Base-by-base conservation (phyloP, 1,284 basidiomycete species). In the Schizophyllum amplum region DNA sequence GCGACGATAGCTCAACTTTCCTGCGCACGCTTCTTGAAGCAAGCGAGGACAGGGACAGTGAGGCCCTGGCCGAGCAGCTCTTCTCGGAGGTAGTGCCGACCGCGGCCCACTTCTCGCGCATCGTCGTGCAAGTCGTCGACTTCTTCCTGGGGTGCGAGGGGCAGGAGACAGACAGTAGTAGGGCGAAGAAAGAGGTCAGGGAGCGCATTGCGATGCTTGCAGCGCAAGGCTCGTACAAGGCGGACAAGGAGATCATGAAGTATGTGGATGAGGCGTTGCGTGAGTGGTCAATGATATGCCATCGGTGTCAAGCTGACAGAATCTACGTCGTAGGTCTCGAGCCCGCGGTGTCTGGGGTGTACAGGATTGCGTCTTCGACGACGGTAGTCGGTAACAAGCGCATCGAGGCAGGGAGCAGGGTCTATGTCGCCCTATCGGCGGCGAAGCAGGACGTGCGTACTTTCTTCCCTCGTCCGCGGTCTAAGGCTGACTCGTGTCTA, bases 41-140 rank as follows among this genome's bases (percentile, higher is more conserved):
- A 3, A 42, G 33, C 33, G 60, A 61, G 15, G 51, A 57, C 3
- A 47, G 55, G 25, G 63, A 66, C 25, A 55, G 61, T n/a, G 60
- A 68, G 13, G 69, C 73, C n/a, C 62, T 79, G 9, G 72, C 77
- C 1, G 67, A 67, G 1, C 70, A 71, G 24, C 66, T 81, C 23
- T 77, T 83, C 61, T 71, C 73, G 6, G 76, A 79, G 58, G 65
- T 75, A 13, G 71, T 82, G 13, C 78, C 81, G 5, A 79, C 80
- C 4, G 73, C 78, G 1, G 70, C 77, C 1, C 64, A 79, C 20
- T 84, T 80, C 68, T 80, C 83, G 4, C 74, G 81, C 61, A 76
- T 78, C 4, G 68, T 86, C 24, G 75, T 80, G 2, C 76, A 81
- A 56, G 75, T 86, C 25, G 73, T 90, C 53, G 75, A 88, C 66